A percentile compares a stretch with the other conserved stretches of the same genome.
phyloP scores from a whole-genome alignment of 768 basidiomycete species.

The Rhodosporidiobolus sp. region DNA sequence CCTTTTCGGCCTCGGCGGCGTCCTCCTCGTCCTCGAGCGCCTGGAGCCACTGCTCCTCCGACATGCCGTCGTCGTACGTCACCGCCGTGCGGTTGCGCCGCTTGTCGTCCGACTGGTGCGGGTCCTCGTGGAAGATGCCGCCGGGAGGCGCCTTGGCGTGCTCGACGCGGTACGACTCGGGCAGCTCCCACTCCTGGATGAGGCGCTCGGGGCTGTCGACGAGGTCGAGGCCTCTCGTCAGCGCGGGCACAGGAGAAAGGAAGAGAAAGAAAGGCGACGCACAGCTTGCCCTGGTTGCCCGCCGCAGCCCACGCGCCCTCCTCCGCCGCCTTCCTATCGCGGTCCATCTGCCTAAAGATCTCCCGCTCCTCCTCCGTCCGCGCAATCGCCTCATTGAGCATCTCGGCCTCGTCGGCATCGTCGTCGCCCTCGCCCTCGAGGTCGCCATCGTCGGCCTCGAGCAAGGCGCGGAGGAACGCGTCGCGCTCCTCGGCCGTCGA shows the following conservation, averaged over 20 bases:
- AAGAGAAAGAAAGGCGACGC: not conserved
- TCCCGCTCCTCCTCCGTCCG: slow-evolving; percentile 73
- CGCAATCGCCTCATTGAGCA: slow-evolving; percentile 81
- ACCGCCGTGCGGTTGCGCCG: slow-evolving; percentile 67
- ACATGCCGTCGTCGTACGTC: slow-evolving; percentile 87
- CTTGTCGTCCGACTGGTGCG: slow-evolving; percentile 47
- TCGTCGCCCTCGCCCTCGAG: slow-evolving; percentile 49
- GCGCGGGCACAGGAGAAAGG: too few relatives aligned
- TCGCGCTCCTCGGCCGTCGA: slow-evolving; percentile 97
- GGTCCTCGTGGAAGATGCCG: slow-evolving; percentile 53
- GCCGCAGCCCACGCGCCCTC: slow-evolving; percentile 65
- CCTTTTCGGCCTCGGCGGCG: not conserved
- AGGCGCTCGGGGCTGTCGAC: slow-evolving; percentile 70
- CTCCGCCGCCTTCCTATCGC: slow-evolving; percentile 68
- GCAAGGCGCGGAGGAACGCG: slow-evolving; percentile 84
- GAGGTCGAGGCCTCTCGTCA: slow-evolving; percentile 48
- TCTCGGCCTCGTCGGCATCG: slow-evolving; percentile 57
- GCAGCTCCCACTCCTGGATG: slow-evolving; percentile 83
- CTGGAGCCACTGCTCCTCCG: slow-evolving; percentile 89
- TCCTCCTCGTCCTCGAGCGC: slow-evolving; percentile 50
- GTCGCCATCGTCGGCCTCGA: slow-evolving; percentile 48
- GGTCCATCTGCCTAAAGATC: slow-evolving; percentile 78
- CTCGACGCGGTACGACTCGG: slow-evolving; percentile 72
- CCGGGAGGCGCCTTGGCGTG: slow-evolving; percentile 59
- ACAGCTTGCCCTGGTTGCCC: slow-evolving; percentile 62